These are phyloP conservation scores for Colletotrichum plurivorum DNA, from an alignment of 2,329 filamentous ascomycete genomes.

Conservation along the genomic window DNA sequence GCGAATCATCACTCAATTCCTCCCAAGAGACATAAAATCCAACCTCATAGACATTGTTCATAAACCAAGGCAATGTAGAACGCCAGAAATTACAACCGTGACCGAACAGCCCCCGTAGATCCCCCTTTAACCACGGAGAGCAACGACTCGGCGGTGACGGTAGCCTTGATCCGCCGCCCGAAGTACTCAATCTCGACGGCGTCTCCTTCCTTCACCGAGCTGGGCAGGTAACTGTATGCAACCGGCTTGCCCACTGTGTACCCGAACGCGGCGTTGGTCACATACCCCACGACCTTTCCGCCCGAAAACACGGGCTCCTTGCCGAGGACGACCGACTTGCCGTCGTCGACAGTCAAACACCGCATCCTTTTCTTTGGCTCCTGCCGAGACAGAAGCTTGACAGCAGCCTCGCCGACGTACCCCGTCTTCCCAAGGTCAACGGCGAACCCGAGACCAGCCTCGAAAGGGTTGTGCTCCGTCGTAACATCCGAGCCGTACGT, in stretches of 20 bases:
- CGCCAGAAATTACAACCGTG: constrained; percentile 16
- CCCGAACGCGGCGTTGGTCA: constrained; percentile 73
- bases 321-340: constrained; percentile 69
- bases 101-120: background rate
- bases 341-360: constrained; percentile 69
- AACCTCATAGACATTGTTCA: background rate
- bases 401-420: constrained; percentile 66
- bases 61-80: background rate
- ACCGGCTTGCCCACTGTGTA: constrained; percentile 72
- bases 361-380: constrained; percentile 55
- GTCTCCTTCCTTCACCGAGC: constrained; percentile 59
- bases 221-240: constrained; percentile 71
- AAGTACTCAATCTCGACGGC: constrained; percentile 74
- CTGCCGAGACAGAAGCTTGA: constrained; percentile 56
- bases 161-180: constrained; percentile 66
- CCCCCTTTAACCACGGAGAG: constrained; percentile 44
- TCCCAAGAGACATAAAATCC: background rate
- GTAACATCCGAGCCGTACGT: constrained; percentile 71
- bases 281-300: constrained; percentile 65
- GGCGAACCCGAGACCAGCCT: constrained; percentile 68
- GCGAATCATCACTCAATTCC: no score
- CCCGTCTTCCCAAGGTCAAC: constrained; percentile 61
- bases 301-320: constrained; percentile 72
- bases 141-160: constrained; percentile 65
- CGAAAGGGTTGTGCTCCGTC: constrained; percentile 72